Conservation (phyloP, 75 land plant species). For the Pinus taeda region DNA sequence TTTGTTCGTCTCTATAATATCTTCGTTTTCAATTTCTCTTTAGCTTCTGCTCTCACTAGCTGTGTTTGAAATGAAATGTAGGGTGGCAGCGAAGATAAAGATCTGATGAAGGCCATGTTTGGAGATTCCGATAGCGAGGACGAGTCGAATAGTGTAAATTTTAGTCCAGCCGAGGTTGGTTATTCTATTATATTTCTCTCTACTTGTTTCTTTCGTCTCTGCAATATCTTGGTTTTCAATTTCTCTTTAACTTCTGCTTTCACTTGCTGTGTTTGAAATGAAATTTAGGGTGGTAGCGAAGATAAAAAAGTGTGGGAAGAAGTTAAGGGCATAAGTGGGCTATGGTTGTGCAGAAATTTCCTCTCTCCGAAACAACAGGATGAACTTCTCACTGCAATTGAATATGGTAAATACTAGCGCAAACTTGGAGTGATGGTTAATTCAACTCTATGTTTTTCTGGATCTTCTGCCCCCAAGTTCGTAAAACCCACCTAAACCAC, state of each 20-base stretch:
- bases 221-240: too few relatives aligned
- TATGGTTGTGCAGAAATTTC: constrained; percentile 9
- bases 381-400: neutral
- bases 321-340: constrained; percentile 5
- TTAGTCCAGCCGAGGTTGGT: neutral
- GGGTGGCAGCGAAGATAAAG: neutral
- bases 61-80: neutral
- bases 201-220: neutral
- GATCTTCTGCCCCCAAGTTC: too few relatives aligned
- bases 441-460: too few relatives aligned
- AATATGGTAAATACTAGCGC: neutral
- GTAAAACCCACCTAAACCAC: too few relatives aligned
- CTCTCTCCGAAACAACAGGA: constrained; percentile 7
- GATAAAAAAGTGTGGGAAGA: neutral
- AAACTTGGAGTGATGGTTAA: too few relatives aligned
- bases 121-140: neutral
- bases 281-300: neutral
- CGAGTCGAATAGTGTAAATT: neutral
- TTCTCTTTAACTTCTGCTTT: too few relatives aligned
- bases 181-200: too few relatives aligned
- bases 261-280: neutral
- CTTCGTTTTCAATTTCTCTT: too few relatives aligned
- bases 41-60: neutral
- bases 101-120: neutral
- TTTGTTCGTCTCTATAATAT: neutral